Evolutionary conservation across 495 filamentous ascomycete genomes (phyloP), one percentile per base, ranked within the genome.

Genomic region (Sabuloglossum arenarium): DNA sequence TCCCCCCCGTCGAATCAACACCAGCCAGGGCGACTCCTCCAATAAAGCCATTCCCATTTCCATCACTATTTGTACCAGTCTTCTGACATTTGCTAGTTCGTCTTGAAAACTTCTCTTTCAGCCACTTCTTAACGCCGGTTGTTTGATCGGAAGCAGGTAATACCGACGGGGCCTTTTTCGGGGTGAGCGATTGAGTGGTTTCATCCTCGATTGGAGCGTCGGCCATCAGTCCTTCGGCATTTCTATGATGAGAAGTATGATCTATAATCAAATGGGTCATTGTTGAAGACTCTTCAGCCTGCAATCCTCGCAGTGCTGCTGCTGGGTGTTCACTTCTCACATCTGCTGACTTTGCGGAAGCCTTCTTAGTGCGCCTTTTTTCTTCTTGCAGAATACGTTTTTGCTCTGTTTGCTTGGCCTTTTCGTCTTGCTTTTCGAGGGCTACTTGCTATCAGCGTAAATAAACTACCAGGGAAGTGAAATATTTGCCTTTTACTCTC

Each of bases 401-500:
- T 49, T 59, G 62, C 56, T 72, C 71, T 24, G 62, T 67, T 52
- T 75, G 70, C 58, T 67, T 68, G 52, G 68, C 71, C 42, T 67
- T 67, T 32, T 65, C 70, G 53, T 75, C 72, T 63, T 73, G 67
- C n/a, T 76, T 59, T 31, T 30, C 31, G 29, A 32, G 23, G 56
- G 42, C 74, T 34, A 62, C 11, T 59, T 66, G 70, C 21, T 68
- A 47, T 52, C 30, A 62, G 54, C 53, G 39, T 46, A 37, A 53
- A 14, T 53, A 39, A 56, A 24, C 10, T 19, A 11, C 16, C 42
- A 2, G 21, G 3, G 14, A 27, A 8, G 12, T 16, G 39, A 46
- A 37, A 55, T 27, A 66, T 70, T 62, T 39, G 79, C 78, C 72
- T 65, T 70, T 76, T 46, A 67, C 62, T 53, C 70, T 69, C 61